phyloP scores from a whole-genome alignment of 2,329 filamentous ascomycete species.

The Colletotrichum kahawae region DNA sequence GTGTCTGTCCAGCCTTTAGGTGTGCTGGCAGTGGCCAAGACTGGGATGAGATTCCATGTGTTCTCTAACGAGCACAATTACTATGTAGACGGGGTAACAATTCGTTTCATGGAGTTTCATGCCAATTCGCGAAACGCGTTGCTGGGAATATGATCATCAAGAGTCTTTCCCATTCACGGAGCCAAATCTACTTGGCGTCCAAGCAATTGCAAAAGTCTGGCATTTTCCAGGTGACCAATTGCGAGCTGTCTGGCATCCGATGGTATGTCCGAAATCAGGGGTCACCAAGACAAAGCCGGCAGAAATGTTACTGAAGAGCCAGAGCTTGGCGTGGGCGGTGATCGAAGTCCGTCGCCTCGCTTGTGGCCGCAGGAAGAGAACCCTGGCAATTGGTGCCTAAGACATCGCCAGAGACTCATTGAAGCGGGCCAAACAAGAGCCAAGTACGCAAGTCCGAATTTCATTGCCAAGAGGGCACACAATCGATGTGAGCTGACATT shows the following conservation, averaged over 20 bases:
- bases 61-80: background rate
- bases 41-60: background rate
- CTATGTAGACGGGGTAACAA: background rate
- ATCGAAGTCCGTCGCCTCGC: background rate
- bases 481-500: background rate
- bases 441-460: background rate
- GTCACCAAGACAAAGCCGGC: background rate
- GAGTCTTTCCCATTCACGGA: background rate
- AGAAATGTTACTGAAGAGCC: background rate
- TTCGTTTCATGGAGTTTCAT: background rate
- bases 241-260: background rate
- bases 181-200: background rate
- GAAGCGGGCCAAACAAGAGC: background rate
- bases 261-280: background rate
- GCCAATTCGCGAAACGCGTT: background rate
- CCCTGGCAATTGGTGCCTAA: background rate
- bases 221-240: background rate
- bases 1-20: rapidly evolving
- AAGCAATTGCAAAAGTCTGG: background rate
- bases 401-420: background rate
- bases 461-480: background rate
- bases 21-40: background rate
- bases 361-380: background rate
- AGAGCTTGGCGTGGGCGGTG: background rate
- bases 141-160: background rate